These are phyloP conservation scores for Colletotrichum lindemuthianum DNA, from an alignment of 2,329 filamentous ascomycete genomes.

Conservation along the genomic window DNA sequence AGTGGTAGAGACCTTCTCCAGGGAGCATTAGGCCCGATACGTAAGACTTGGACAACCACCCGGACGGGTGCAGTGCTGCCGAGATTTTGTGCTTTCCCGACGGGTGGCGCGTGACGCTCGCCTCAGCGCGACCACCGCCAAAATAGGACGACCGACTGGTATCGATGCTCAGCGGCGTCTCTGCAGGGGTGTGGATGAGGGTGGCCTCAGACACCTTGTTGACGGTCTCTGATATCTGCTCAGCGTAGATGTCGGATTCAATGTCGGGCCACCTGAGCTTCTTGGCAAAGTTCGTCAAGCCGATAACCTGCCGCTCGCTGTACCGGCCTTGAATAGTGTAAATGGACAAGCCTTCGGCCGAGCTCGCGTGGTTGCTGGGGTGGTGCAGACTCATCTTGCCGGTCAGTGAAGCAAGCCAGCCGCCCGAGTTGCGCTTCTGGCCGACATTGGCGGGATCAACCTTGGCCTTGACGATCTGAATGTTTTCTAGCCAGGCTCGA, in stretches of 20 bases:
- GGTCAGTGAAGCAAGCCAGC: constrained; percentile 69
- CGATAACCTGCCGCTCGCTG: constrained; percentile 67
- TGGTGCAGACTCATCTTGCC: constrained; percentile 61
- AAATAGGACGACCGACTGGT: constrained; percentile 59
- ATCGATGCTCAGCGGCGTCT: constrained; percentile 47
- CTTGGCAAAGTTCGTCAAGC: constrained; percentile 71
- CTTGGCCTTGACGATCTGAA: constrained; percentile 60
- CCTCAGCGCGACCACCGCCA: constrained; percentile 42
- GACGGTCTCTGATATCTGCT: constrained; percentile 59
- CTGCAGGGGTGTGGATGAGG: constrained; percentile 52
- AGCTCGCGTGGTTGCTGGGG: constrained; percentile 38
- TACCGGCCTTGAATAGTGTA: constrained; percentile 67
- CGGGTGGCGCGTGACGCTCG: constrained; percentile 38
- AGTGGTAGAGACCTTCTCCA: constrained; percentile 70
- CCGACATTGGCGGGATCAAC: constrained; percentile 37
- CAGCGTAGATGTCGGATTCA: constrained; percentile 61
- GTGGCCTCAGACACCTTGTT: constrained; percentile 53
- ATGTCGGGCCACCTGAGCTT: constrained; percentile 72
- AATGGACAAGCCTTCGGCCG: constrained; percentile 42
- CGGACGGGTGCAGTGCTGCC: constrained; percentile 66
- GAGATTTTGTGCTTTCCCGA: constrained; percentile 64
- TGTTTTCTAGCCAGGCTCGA: constrained; percentile 74
- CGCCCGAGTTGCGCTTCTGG: constrained; percentile 42
- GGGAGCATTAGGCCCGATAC: constrained; percentile 73
- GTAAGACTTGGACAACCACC: constrained; percentile 76